Evolutionary conservation across 1,284 basidiomycete species (phyloP).

Genomic region (Amylostereum areolatum): DNA sequence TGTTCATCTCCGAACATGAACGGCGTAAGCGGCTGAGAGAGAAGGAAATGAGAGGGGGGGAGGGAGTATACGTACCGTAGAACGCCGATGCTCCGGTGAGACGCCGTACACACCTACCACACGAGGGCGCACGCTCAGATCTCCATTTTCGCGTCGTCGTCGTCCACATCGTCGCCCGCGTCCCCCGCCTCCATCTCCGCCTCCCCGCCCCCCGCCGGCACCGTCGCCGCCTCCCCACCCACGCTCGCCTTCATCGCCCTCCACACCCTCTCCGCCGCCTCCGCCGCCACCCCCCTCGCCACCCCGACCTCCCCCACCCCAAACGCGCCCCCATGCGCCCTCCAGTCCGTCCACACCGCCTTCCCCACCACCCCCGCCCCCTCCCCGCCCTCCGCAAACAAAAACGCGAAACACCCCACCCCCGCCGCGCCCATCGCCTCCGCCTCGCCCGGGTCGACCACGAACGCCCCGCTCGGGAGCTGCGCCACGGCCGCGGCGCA

Average conservation of each 20-base stretch:
- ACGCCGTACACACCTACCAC: too few species aligned
- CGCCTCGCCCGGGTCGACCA: conserved; percentile 49
- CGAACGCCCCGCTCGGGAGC: conserved; percentile 21
- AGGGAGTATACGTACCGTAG: too few species aligned
- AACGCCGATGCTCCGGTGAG: too few species aligned
- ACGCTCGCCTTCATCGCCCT: conserved; percentile 39
- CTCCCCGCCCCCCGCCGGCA: background rate
- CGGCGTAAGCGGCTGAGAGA: too few species aligned
- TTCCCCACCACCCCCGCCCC: conserved; percentile 57
- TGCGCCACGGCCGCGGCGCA: conserved; percentile 57
- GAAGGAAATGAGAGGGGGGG: too few species aligned
- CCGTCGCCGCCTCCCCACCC: conserved; percentile 8
- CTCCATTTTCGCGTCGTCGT: conserved; percentile 20
- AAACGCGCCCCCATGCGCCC: conserved; percentile 26
- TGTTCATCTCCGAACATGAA: too few species aligned
- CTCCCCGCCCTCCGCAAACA: conserved; percentile 39
- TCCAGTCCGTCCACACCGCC: conserved; percentile 55
- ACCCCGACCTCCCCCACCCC: conserved; percentile 34
- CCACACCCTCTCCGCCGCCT: conserved; percentile 42
- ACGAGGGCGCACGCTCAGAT: conserved; percentile 9
- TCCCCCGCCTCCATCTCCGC: conserved; percentile 1
- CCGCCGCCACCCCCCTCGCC: conserved; percentile 40
- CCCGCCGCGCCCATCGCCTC: conserved; percentile 34
- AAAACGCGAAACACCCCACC: conserved; percentile 61
- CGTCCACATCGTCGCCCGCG: conserved; percentile 4